These are phyloP conservation scores for Trichaptum fuscoviolaceum DNA, from an alignment of 768 basidiomycete species.

Conservation along the genomic window DNA sequence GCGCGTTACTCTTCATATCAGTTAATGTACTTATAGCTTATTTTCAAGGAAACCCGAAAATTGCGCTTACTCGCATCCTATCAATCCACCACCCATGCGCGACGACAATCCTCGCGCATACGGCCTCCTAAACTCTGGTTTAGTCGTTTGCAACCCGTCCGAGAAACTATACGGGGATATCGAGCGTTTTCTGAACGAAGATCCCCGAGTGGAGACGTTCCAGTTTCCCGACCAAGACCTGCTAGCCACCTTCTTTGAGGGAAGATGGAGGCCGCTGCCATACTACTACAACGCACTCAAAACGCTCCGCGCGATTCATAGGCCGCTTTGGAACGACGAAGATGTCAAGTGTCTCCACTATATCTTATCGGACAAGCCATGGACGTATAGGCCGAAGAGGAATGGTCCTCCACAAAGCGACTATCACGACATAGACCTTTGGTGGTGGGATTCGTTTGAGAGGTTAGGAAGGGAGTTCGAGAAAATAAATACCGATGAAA, in stretches of 20 bases:
- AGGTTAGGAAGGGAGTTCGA: background rate
- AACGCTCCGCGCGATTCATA: slow-evolving; percentile 71
- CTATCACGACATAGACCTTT: slow-evolving; percentile 52
- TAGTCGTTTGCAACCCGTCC: slow-evolving; percentile 82
- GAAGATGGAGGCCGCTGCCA: slow-evolving; percentile 70
- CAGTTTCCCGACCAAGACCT: slow-evolving; percentile 94
- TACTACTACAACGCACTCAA: slow-evolving; percentile 94
- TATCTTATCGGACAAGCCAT: slow-evolving; percentile 83
- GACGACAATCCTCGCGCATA: slow-evolving; percentile 62
- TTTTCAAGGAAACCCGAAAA: slow-evolving; percentile 79
- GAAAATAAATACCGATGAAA: background rate
- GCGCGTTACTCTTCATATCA: slow-evolving; percentile 9
- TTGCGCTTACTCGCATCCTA: slow-evolving; percentile 68
- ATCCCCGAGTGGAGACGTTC: slow-evolving; percentile 48
- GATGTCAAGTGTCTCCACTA: slow-evolving; percentile 87
- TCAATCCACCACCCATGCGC: slow-evolving; percentile 36
- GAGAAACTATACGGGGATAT: slow-evolving; percentile 46
- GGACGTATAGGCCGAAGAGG: slow-evolving; percentile 49
- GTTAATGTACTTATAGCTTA: background rate
- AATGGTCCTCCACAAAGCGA: slow-evolving; percentile 34
- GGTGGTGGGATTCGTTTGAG: slow-evolving; percentile 81
- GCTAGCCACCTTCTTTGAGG: slow-evolving; percentile 72
- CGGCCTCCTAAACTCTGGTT: slow-evolving; percentile 83
- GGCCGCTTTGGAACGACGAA: slow-evolving; percentile 74
- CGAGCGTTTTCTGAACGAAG: slow-evolving; percentile 48